Percentiles rank a stretch among this genome's conserved stretches.
These are phyloP conservation scores for Fusarium euwallaceae DNA, from an alignment of 2,329 filamentous ascomycete species.

Conservation along the genomic window DNA sequence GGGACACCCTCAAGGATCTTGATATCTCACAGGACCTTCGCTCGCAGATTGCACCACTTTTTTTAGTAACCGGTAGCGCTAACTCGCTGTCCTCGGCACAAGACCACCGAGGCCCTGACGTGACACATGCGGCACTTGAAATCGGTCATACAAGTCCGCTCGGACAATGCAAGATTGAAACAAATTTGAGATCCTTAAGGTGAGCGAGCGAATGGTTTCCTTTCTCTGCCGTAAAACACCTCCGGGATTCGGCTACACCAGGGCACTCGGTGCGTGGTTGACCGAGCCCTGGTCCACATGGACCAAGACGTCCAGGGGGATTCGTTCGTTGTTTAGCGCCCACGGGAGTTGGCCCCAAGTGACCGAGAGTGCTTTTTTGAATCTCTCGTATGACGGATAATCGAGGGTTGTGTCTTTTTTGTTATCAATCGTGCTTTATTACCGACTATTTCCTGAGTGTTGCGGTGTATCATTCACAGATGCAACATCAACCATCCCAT, in stretches of 20 bases:
- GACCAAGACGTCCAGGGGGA: constrained; percentile 28
- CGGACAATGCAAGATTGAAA: constrained; percentile 4
- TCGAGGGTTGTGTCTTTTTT: neutral
- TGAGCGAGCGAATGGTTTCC: constrained; percentile 35
- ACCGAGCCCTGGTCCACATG: constrained; percentile 31
- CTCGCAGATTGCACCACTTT: constrained; percentile 28
- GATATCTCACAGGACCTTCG: constrained; percentile 12
- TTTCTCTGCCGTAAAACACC: neutral
- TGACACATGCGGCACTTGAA: neutral
- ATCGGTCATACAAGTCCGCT: constrained; percentile 35
- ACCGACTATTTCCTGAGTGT: neutral
- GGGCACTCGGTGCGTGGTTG: constrained; percentile 23
- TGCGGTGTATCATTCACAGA: neutral
- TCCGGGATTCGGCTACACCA: constrained; percentile 42
- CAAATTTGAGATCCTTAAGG: constrained; percentile 8
- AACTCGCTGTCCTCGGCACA: constrained; percentile 38
- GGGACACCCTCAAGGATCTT: constrained; percentile 1
- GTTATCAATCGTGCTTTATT: neutral
- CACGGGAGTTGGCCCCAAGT: neutral
- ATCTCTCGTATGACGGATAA: neutral
- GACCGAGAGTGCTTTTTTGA: neutral
- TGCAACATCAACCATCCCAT: neutral
- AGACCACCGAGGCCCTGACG: constrained; percentile 38
- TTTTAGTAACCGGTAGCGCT: constrained; percentile 32
- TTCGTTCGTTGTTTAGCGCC: constrained; percentile 1